Evolutionary conservation across 108 stramenopile species (phyloP).

Genomic region (Mayamaea pseudoterrestris): DNA sequence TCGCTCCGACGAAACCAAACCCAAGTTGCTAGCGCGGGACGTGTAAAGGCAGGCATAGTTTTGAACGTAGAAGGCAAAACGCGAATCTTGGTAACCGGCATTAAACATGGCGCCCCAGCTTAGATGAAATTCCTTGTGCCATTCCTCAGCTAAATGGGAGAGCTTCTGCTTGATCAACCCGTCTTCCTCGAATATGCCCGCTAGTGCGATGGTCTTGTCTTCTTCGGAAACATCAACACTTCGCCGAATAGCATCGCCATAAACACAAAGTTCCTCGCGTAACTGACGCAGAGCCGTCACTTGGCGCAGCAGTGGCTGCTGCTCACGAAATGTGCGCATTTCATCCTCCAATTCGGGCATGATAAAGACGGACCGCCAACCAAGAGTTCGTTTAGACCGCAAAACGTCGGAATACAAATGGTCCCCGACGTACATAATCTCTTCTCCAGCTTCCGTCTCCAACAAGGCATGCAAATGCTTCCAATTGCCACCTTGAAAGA

Average conservation of each 20-base stretch:
- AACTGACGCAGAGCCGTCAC: conserved; percentile 46
- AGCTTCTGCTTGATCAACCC: conserved; percentile 42
- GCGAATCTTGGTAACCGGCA: conserved; percentile 91
- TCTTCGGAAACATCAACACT: conserved; percentile 14
- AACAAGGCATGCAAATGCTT: conserved; percentile 82
- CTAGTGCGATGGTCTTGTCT: conserved; percentile 22
- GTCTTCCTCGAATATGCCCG: conserved; percentile 65
- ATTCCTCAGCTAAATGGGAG: conserved; percentile 27
- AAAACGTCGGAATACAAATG: conserved; percentile 92
- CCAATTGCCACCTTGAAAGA: conserved; percentile 94
- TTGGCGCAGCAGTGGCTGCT: conserved; percentile 26
- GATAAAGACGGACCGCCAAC: conserved; percentile 88
- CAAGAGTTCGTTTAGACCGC: conserved; percentile 88
- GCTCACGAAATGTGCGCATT: conserved; percentile 46
- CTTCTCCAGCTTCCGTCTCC: conserved; percentile 77
- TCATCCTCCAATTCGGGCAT: conserved; percentile 84
- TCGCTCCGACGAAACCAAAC: conserved; percentile 37
- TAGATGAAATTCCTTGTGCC: conserved; percentile 69
- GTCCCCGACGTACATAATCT: conserved; percentile 94
- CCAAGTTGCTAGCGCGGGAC: conserved; percentile 81
- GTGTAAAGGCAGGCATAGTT: conserved; percentile 95
- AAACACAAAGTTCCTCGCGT: conserved; percentile 45
- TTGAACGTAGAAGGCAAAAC: conserved; percentile 86
- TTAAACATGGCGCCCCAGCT: conserved; percentile 84
- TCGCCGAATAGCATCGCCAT: conserved; percentile 30